Base-by-base conservation (phyloP, 2,329 filamentous ascomycete species). In the Aspergillus japonicus region DNA sequence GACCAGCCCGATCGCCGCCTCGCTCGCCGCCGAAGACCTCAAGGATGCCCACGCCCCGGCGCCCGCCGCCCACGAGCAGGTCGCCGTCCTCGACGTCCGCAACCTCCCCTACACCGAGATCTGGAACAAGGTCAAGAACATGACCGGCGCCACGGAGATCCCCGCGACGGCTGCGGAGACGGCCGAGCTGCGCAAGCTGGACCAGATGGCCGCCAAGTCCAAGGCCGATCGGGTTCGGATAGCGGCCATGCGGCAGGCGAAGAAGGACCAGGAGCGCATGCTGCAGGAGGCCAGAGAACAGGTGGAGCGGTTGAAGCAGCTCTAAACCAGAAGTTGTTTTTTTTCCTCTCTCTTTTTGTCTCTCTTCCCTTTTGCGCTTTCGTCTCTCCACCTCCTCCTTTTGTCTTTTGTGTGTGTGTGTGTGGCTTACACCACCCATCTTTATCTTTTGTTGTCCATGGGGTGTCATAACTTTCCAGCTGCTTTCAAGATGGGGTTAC, bases 221-320 rank as follows among this genome's bases (percentile, higher is more conserved):
- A 72, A 74, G n/a, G 64, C 70, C 56, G 79, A 81, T 67, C 70
- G 75, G 33, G 61, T 69, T 61, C 70, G 74, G 23, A 73, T 79
- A 51, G 68, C 68, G 19, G 68, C 56, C 47, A 76, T 77, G 56
- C 72, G 77, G 11, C 77, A 80, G 65, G 73, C 72, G 35, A 77
- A 77, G 69, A 76, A 76, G 69, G 78, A 80, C 59, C 75, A 80
- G 66, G 75, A 79, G 68, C 71, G 72, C 39, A 76, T 80, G 69
- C 64, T 81, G 64, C 71, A 75, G 62, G 76, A 76, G 61, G 78
- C 79, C 24, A 73, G 74, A 61, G 77, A 76, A 61, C 77, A 79
- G 61, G 73, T 78, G 24, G 77, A 78, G 63, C 77, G 73, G 67
- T 64, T 78, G 66, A 73, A 71, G 64, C 66, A 71, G 62, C 65